Conservation (phyloP, 2,329 filamentous ascomycete species). For the Cadophora sp. region DNA sequence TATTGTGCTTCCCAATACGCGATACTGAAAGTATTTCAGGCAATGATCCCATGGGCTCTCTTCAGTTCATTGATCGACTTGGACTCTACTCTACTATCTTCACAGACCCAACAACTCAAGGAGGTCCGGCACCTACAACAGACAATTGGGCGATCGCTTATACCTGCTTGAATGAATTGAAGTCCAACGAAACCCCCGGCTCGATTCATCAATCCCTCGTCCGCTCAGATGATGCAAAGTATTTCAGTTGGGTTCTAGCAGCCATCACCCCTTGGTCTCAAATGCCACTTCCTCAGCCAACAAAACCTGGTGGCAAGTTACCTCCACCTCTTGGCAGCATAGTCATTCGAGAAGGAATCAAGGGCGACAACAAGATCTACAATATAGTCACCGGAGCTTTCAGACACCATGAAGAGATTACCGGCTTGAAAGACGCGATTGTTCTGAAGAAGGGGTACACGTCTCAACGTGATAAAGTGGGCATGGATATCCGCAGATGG, state of each 20-base stretch:
- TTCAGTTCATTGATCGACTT: conserved; percentile 71
- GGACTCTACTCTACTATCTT: conserved; percentile 77
- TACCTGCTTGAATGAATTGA: conserved; percentile 62
- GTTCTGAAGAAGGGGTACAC: conserved; percentile 53
- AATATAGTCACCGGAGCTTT: conserved; percentile 71
- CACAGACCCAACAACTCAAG: conserved; percentile 65
- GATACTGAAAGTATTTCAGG: conserved; percentile 47
- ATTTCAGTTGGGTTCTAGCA: conserved; percentile 78
- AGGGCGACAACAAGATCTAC: conserved; percentile 76
- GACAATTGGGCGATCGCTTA: conserved; percentile 69
- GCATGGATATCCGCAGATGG: conserved; percentile 78
- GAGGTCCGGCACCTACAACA: conserved; percentile 62
- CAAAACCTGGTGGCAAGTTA: conserved; percentile 52
- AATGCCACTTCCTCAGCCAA: conserved; percentile 49
- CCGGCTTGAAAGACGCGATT: conserved; percentile 62
- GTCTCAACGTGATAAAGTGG: conserved; percentile 66
- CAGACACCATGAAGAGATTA: conserved; percentile 68
- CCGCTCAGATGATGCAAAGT: conserved; percentile 67
- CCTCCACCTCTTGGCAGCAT: conserved; percentile 65
- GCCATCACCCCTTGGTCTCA: conserved; percentile 77
- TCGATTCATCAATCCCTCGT: conserved; percentile 63
- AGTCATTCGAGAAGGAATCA: conserved; percentile 79
- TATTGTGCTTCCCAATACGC: conserved; percentile 22
- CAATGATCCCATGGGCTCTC: conserved; percentile 63
- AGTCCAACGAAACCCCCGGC: conserved; percentile 50